A percentile compares a stretch with the other conserved stretches of the same genome.
phyloP scores from a whole-genome alignment of 768 basidiomycete genomes.

The Boletus sp. region DNA sequence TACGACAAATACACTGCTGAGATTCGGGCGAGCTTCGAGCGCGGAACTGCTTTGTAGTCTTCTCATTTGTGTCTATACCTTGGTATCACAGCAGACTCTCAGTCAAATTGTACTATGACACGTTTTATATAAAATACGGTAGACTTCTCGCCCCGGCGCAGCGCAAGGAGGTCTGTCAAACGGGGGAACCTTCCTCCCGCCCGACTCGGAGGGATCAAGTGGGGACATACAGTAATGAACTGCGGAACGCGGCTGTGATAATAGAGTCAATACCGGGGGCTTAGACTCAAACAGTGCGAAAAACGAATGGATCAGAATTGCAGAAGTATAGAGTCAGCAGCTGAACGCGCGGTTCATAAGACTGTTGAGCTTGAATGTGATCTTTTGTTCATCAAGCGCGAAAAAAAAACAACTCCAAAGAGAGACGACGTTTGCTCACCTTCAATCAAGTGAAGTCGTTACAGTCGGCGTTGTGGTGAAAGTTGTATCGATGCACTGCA shows the following conservation, averaged over 20 bases:
- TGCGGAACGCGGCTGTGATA: not conserved
- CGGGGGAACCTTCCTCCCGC: too few species aligned
- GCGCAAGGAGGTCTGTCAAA: not conserved
- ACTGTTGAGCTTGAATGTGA: slow-evolving; percentile 53
- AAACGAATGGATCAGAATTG: slow-evolving; percentile 39
- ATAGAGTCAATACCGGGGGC: not conserved
- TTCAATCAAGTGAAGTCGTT: too few species aligned
- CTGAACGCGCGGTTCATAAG: slow-evolving; percentile 39
- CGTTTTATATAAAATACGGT: not conserved
- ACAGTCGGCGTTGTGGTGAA: too few species aligned
- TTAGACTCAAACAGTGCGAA: not conserved
- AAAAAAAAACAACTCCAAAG: not conserved
- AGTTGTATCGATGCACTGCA: too few species aligned
- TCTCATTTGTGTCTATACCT: slow-evolving; percentile 11
- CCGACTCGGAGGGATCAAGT: not conserved
- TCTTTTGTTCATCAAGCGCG: slow-evolving; percentile 36
- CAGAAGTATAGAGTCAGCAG: slow-evolving; percentile 42
- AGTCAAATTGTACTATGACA: slow-evolving; percentile 6
- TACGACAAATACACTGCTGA: slow-evolving; percentile 97
- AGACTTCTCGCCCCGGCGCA: not conserved
- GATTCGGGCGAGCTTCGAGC: slow-evolving; percentile 96
- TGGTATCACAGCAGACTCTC: slow-evolving; percentile 4
- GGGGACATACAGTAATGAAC: not conserved
- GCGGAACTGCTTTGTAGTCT: slow-evolving; percentile 82
- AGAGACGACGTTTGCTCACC: not conserved